These are phyloP conservation scores for Cryoendolithus antarcticus DNA, from an alignment of 2,329 filamentous ascomycete genomes.

Conservation along the genomic window DNA sequence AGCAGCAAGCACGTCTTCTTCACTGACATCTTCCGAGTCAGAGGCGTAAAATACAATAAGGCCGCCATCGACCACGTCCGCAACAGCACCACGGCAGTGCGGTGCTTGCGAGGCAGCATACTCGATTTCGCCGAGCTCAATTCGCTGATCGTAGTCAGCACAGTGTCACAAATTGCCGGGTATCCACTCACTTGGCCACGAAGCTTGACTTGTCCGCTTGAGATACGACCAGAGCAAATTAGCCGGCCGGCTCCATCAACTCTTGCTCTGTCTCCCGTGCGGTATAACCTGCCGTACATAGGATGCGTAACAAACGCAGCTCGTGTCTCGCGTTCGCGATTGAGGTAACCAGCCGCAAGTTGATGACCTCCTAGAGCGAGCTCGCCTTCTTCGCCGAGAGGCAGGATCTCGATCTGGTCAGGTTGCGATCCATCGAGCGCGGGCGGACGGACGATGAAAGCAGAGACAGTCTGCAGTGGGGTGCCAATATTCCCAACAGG, in stretches of 20 bases:
- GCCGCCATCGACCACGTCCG: conserved; percentile 52
- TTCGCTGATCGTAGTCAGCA: conserved; percentile 36
- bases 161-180: conserved; percentile 28
- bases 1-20: conserved; percentile 38
- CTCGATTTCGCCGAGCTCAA: conserved; percentile 49
- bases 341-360: conserved; percentile 69
- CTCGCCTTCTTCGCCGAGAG: conserved; percentile 60
- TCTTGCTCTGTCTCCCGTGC: conserved; percentile 72
- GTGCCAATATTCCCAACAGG: conserved; percentile 60
- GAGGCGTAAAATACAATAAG: conserved; percentile 65
- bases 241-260: conserved; percentile 55
- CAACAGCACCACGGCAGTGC: conserved; percentile 54
- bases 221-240: conserved; percentile 73
- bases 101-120: conserved; percentile 50
- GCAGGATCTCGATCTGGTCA: conserved; percentile 37
- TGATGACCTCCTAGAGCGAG: conserved; percentile 71
- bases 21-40: conserved; percentile 28
- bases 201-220: conserved; percentile 72
- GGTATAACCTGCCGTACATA: conserved; percentile 58
- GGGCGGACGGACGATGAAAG: conserved; percentile 50
- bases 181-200: conserved; percentile 72
- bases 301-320: conserved; percentile 56
- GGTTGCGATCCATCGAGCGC: conserved; percentile 1
- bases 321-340: conserved; percentile 62
- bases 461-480: conserved; percentile 70